Evolutionary conservation across 805 yeast genomes (phyloP).

Genomic region (Cyberlindnera mrakii): DNA sequence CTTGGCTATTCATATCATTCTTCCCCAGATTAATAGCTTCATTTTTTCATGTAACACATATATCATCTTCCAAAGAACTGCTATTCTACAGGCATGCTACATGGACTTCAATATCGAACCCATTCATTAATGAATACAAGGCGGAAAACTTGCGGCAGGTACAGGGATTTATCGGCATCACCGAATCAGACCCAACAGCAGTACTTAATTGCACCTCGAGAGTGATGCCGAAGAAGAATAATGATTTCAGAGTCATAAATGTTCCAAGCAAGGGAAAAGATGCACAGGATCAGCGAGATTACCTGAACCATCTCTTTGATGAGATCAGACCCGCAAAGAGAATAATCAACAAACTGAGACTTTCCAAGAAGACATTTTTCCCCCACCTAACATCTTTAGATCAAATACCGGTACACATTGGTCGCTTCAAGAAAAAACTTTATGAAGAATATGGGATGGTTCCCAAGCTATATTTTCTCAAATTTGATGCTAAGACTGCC

Average conservation of each 20-base stretch:
- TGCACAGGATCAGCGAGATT: conserved; percentile 29
- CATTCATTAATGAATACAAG: conserved; percentile 39
- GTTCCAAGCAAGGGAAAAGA: conserved; percentile 40
- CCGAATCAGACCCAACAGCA: conserved; percentile 16
- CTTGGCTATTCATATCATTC: conserved; percentile 51
- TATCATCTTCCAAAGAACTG: conserved; percentile 33
- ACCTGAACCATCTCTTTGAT: conserved; percentile 28
- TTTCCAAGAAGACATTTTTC: conserved; percentile 19
- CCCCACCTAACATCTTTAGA: conserved; percentile 35
- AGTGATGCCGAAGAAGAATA: conserved; percentile 50
- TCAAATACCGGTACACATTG: conserved; percentile 38
- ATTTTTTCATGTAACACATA: conserved; percentile 65
- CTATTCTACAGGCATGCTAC: conserved; percentile 49
- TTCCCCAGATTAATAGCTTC: conserved; percentile 41
- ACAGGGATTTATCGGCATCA: conserved; percentile 12
- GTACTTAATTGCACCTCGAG: conserved; percentile 32
- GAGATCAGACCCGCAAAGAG: conserved; percentile 39
- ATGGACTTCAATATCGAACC: conserved; percentile 44
- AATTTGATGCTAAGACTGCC: conserved; percentile 73
- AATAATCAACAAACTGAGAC: conserved; percentile 30
- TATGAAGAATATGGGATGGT: conserved; percentile 16
- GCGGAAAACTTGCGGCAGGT: conserved; percentile 27
- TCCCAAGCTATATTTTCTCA: conserved; percentile 44
- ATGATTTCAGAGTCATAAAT: conserved; percentile 55
- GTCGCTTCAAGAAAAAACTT: conserved; percentile 30